Percentiles rank a stretch among this genome's conserved stretches.
Conservation (phyloP, 2,329 filamentous ascomycete species). For the Cytospora schulzeri region DNA sequence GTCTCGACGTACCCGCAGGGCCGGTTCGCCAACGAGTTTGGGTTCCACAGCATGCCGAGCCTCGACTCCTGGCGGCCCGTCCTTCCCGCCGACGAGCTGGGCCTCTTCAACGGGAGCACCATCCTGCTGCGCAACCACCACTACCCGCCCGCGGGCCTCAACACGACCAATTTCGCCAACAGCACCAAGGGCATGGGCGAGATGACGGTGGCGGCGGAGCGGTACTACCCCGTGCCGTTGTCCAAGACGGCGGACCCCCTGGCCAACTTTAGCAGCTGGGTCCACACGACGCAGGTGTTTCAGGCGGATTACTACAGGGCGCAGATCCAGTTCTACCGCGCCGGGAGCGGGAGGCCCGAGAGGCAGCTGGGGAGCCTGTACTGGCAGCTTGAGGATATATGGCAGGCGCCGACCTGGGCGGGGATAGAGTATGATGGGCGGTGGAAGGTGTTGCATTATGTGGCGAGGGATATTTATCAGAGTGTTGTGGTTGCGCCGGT, state of each 20-base stretch:
- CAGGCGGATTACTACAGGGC: conserved; percentile 64
- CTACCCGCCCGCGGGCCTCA: conserved; percentile 52
- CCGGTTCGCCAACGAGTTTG: conserved; percentile 65
- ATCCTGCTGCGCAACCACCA: conserved; percentile 62
- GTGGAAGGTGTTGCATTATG: conserved; percentile 65
- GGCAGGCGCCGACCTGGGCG: conserved; percentile 66
- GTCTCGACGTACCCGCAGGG: conserved; percentile 57
- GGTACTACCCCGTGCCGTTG: conserved; percentile 60
- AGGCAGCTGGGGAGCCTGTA: conserved; percentile 62
- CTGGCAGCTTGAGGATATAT: conserved; percentile 68
- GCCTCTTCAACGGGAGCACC: conserved; percentile 57
- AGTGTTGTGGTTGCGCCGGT: conserved; percentile 61
- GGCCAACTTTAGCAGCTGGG: conserved; percentile 65
- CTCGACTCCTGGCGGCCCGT: conserved; percentile 60
- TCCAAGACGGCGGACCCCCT: conserved; percentile 51
- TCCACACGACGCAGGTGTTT: conserved; percentile 63
- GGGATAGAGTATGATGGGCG: conserved; percentile 64
- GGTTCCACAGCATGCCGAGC: conserved; percentile 64
- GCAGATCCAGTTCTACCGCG: conserved; percentile 63
- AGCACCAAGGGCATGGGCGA: conserved; percentile 51
- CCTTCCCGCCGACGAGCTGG: conserved; percentile 52
- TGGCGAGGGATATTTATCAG: conserved; percentile 58
- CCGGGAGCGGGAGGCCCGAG: conserved; percentile 58
- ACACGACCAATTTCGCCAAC: conserved; percentile 48
- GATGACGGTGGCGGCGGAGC: conserved; percentile 58